Conservation (phyloP, 495 filamentous ascomycete genomes). For the Jackrogersella multiformis region DNA sequence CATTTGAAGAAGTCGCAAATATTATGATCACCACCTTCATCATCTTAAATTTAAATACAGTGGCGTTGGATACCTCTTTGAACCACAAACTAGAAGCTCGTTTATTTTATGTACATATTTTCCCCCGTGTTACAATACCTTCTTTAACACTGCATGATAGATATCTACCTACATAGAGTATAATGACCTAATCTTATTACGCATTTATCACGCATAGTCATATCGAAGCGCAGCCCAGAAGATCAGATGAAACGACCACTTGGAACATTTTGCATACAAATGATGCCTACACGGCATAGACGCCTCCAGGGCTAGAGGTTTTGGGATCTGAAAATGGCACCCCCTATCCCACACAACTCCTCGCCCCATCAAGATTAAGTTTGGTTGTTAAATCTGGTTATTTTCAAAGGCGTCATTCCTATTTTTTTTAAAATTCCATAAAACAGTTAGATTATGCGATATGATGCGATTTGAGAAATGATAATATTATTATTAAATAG, state of each 20-base stretch:
- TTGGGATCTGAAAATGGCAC: neutral
- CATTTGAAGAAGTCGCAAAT: constrained; percentile 48
- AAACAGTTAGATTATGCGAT: neutral
- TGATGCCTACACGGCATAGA: neutral
- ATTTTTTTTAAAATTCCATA: neutral
- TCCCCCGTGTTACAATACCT: neutral
- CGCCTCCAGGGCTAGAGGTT: too few species aligned
- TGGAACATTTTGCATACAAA: neutral
- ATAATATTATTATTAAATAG: neutral
- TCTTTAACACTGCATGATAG: neutral
- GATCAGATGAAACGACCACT: constrained; percentile 4
- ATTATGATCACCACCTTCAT: constrained; percentile 41
- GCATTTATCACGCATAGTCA: neutral
- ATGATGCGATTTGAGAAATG: neutral
- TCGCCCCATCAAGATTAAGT: neutral
- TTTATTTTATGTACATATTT: constrained; percentile 23
- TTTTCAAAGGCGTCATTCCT: neutral
- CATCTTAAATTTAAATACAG: constrained; percentile 18
- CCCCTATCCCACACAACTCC: neutral
- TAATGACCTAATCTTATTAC: neutral
- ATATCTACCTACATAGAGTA: neutral
- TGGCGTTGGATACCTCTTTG: constrained; percentile 22
- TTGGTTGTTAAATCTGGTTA: neutral
- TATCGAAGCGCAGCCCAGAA: neutral
- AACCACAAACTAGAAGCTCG: constrained; percentile 10